Base-by-base conservation (phyloP, 106 monocot species). In the Vanilla planifolia region DNA sequence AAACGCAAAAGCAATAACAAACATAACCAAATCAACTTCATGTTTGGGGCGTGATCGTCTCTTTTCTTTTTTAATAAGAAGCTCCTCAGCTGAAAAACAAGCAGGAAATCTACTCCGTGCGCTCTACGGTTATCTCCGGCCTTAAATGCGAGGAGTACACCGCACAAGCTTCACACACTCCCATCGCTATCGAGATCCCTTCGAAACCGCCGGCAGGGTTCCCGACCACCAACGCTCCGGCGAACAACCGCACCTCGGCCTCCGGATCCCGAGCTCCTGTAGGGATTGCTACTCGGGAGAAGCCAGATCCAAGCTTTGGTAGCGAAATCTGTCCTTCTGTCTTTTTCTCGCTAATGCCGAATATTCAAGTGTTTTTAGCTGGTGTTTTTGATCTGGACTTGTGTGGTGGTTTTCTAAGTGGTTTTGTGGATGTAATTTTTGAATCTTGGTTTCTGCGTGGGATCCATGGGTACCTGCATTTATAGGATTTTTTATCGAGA, bases 231-330 rank as follows among this genome's bases (percentile, higher is more conserved):
- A 53, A 11, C 6, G 11, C 53, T 15, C 30, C 53, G 14, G 29
- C 30, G 53, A 53, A 30, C 13, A 53, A 32, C 14, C 30, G 26
- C 8, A 3, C 30, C 5, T 32, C 53, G 30, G 32, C 27, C 15
- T 1, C 32, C n/a, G 22, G 53, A 53, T 53, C 57, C 28, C 28
- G 35, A 57, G 17, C 33, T 29, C 37, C 37, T 37, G 37, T 10
- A 37, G 10, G 10, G 34, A 13, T 35, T 57, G 57, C 8, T n/a
- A 20, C 20, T 35, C 16, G 13, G 57, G 21, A 57, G 35, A 4
- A 9, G 35, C n/a, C 53, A 53, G 35, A 19, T 57, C 35, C 20
- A 33, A 57, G 35, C 33, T 57, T 34, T 34, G 57, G 57, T 57
- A 57, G 57, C 20, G 20, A 55, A 15, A 17, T 57, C 35, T 20